Evolutionary conservation across 148 eudicot species (phyloP).

Genomic region (Arctostaphylos glauca): DNA sequence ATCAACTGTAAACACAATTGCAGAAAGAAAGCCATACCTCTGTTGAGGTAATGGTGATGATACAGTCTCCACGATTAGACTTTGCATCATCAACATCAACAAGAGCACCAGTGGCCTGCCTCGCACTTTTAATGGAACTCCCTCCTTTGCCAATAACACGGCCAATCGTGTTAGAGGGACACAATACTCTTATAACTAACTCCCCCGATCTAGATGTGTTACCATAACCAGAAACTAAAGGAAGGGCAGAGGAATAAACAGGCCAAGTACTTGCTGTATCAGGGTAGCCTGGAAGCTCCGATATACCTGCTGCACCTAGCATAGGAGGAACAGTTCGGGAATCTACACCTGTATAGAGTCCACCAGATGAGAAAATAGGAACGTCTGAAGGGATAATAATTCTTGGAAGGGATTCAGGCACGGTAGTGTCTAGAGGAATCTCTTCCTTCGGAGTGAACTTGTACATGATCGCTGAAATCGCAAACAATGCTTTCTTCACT

Average conservation of each 20-base stretch:
- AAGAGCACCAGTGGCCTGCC: conserved; percentile 85
- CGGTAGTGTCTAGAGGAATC: conserved; percentile 65
- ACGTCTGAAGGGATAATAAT: conserved; percentile 85
- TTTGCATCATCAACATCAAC: conserved; percentile 73
- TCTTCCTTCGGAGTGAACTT: conserved; percentile 82
- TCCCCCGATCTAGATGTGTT: conserved; percentile 64
- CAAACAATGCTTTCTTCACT: conserved; percentile 78
- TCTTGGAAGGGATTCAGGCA: conserved; percentile 71
- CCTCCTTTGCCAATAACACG: conserved; percentile 98
- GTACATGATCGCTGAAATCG: conserved; percentile 88
- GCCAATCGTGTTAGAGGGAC: conserved; percentile 81
- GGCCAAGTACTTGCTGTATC: conserved; percentile 74
- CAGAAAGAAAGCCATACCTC: conserved; percentile 49
- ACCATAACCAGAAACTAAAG: conserved; percentile 67
- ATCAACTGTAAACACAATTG: background rate
- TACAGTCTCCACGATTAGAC: conserved; percentile 53
- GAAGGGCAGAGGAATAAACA: conserved; percentile 54
- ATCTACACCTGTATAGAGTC: conserved; percentile 65
- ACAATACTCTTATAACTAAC: conserved; percentile 62
- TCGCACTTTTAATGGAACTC: conserved; percentile 63
- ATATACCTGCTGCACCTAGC: conserved; percentile 44
- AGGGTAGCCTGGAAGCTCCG: conserved; percentile 55
- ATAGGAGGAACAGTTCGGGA: conserved; percentile 59
- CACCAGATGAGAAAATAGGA: conserved; percentile 63
- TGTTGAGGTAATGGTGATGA: conserved; percentile 54